phyloP scores from a whole-genome alignment of 192 early-diverging fungal genomes.

The Backusella mclennaniae region DNA sequence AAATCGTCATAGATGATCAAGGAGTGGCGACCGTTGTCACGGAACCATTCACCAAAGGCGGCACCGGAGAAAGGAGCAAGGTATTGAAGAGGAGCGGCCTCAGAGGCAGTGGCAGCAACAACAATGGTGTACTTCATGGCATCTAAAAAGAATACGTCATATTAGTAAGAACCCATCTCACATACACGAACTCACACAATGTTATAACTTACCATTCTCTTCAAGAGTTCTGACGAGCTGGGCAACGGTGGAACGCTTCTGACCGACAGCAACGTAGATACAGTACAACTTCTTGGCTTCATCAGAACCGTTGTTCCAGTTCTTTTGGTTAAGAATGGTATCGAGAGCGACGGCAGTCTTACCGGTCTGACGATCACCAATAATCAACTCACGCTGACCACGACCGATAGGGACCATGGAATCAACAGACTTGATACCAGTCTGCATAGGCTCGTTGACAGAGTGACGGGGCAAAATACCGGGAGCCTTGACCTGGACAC shows the following conservation, averaged over 20 bases:
- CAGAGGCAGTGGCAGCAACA: slow-evolving; percentile 98
- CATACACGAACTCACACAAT: neutral
- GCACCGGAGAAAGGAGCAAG: slow-evolving; percentile 98
- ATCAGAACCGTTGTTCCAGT: slow-evolving; percentile 93
- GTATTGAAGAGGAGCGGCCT: slow-evolving; percentile 98
- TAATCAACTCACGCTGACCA: slow-evolving; percentile 99
- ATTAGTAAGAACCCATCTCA: neutral
- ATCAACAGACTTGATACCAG: slow-evolving; percentile 99
- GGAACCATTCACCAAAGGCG: slow-evolving; percentile 99
- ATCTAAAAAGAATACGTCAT: slow-evolving; percentile 30
- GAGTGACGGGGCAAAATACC: slow-evolving; percentile 99
- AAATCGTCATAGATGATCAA: slow-evolving; percentile 99
- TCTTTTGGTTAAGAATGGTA: slow-evolving; percentile 99
- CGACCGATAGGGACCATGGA: slow-evolving; percentile 99
- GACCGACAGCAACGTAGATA: slow-evolving; percentile 98
- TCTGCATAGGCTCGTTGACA: slow-evolving; percentile 99
- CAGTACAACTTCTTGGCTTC: slow-evolving; percentile 99
- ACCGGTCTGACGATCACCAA: slow-evolving; percentile 99
- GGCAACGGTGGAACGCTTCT: slow-evolving; percentile 98
- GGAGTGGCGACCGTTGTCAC: slow-evolving; percentile 97
- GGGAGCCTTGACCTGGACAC: slow-evolving; percentile 99
- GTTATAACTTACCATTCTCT: slow-evolving; percentile 61
- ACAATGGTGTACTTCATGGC: slow-evolving; percentile 98
- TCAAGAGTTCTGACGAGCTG: slow-evolving; percentile 98
- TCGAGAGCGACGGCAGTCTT: slow-evolving; percentile 99